phyloP scores from a whole-genome alignment of 164 flowering plant genomes.

The Litsea cubeba region DNA sequence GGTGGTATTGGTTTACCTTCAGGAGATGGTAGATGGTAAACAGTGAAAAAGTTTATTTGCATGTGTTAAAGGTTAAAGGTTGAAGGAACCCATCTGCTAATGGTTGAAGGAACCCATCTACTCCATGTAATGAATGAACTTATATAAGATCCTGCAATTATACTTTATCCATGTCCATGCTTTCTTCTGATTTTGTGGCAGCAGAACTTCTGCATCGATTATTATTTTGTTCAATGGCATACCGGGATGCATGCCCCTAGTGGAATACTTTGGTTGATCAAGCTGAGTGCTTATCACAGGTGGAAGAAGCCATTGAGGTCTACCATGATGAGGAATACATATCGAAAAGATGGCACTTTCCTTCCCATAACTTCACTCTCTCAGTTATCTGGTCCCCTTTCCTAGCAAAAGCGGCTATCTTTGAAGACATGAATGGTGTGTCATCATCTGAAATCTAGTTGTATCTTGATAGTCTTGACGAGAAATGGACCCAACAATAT shows the following conservation, averaged over 20 bases:
- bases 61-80: too few species aligned
- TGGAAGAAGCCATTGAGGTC: constrained; percentile 49
- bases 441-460: constrained; percentile 65
- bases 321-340: constrained; percentile 77
- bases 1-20: neutral
- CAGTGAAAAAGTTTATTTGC: too few species aligned
- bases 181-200: too few species aligned
- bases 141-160: too few species aligned
- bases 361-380: constrained; percentile 58
- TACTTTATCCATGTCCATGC: too few species aligned
- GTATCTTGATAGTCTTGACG: constrained; percentile 69
- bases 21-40: too few species aligned
- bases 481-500: constrained; percentile 51
- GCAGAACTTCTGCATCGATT: too few species aligned
- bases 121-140: too few species aligned
- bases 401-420: constrained; percentile 61
- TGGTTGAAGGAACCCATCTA: too few species aligned
- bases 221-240: neutral
- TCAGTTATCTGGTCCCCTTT: constrained; percentile 85
- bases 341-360: constrained; percentile 68
- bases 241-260: neutral
- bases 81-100: too few species aligned
- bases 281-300: constrained; percentile 33
- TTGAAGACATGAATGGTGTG: constrained; percentile 79
- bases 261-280: neutral